phyloP scores from a whole-genome alignment of 768 basidiomycete genomes.

The Boletus reticuloceps region DNA sequence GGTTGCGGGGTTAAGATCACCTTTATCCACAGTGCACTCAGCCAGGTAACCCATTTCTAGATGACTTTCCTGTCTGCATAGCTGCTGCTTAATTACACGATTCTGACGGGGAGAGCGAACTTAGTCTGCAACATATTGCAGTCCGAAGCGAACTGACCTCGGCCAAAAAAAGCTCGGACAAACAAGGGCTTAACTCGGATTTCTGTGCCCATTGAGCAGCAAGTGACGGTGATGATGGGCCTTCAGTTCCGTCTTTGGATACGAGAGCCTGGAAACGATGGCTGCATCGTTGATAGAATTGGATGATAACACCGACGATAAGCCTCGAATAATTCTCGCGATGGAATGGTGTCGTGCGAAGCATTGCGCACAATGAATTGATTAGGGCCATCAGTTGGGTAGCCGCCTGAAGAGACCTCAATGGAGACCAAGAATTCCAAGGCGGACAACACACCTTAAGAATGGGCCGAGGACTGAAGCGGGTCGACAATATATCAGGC shows the following conservation, averaged over 20 bases:
- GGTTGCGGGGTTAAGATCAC: constrained; percentile 67
- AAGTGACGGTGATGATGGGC: constrained; percentile 47
- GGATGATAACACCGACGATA: constrained; percentile 90
- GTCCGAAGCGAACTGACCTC: constrained; percentile 41
- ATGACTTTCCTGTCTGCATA: constrained; percentile 76
- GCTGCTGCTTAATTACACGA: constrained; percentile 43
- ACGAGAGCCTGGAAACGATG: constrained; percentile 81
- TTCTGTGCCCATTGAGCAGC: constrained; percentile 84
- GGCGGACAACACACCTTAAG: constrained; percentile 54
- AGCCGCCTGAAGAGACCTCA: constrained; percentile 55
- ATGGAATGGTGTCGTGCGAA: constrained; percentile 90
- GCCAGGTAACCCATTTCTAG: constrained; percentile 70
- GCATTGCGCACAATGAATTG: constrained; percentile 90
- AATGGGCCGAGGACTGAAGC: constrained; percentile 69
- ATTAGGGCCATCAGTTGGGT: constrained; percentile 85
- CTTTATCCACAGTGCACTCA: constrained; percentile 49
- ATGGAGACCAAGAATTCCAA: neutral
- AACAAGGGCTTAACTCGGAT: constrained; percentile 71
- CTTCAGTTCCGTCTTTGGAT: constrained; percentile 38
- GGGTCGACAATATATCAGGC: constrained; percentile 66
- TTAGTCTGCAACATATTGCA: neutral
- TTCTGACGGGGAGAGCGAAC: constrained; percentile 32
- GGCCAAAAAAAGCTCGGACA: constrained; percentile 59
- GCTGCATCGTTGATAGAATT: constrained; percentile 94
- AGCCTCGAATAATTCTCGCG: constrained; percentile 92